These are phyloP conservation scores for Pulveroboletus ravenelii DNA, from an alignment of 768 basidiomycete genomes.

Conservation along the genomic window DNA sequence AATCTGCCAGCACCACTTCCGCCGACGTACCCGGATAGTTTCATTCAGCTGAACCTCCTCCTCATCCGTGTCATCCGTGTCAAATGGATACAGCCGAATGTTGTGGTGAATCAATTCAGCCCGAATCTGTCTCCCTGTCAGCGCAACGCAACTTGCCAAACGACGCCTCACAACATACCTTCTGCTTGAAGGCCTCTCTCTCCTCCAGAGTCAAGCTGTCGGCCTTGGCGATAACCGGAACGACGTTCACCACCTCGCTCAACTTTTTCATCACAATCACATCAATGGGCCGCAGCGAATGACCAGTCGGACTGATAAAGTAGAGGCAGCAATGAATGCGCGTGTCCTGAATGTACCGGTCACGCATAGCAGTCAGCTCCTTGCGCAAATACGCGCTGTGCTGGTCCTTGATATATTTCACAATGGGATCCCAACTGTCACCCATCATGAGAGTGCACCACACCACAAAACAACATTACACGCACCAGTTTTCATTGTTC, in stretches of 20 bases:
- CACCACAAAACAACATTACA: slow-evolving; percentile 7
- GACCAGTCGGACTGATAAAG: slow-evolving; percentile 99
- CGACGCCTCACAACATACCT: slow-evolving; percentile 43
- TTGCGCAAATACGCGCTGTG: slow-evolving; percentile 98
- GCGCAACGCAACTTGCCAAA: not conserved
- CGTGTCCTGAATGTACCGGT: slow-evolving; percentile 97
- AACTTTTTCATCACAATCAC: slow-evolving; percentile 99
- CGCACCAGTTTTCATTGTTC: slow-evolving; percentile 97
- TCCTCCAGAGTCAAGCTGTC: slow-evolving; percentile 94
- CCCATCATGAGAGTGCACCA: not conserved
- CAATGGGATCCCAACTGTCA: slow-evolving; percentile 95
- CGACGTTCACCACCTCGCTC: slow-evolving; percentile 97
- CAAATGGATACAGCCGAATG: slow-evolving; percentile 95
- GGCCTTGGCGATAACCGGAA: slow-evolving; percentile 98
- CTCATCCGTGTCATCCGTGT: slow-evolving; percentile 91
- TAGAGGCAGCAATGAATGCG: slow-evolving; percentile 97
- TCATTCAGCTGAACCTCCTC: slow-evolving; percentile 91
- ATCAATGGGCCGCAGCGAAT: slow-evolving; percentile 93
- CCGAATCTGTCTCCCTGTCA: slow-evolving; percentile 62
- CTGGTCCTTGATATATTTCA: slow-evolving; percentile 99
- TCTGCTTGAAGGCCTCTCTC: slow-evolving; percentile 87
- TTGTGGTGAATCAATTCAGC: slow-evolving; percentile 88
- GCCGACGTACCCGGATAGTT: slow-evolving; percentile 71
- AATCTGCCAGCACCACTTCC: not conserved
- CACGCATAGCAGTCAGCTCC: slow-evolving; percentile 97